These are phyloP conservation scores for Candida nitratophila DNA, from an alignment of 805 yeast genomes.

Conservation along the genomic window DNA sequence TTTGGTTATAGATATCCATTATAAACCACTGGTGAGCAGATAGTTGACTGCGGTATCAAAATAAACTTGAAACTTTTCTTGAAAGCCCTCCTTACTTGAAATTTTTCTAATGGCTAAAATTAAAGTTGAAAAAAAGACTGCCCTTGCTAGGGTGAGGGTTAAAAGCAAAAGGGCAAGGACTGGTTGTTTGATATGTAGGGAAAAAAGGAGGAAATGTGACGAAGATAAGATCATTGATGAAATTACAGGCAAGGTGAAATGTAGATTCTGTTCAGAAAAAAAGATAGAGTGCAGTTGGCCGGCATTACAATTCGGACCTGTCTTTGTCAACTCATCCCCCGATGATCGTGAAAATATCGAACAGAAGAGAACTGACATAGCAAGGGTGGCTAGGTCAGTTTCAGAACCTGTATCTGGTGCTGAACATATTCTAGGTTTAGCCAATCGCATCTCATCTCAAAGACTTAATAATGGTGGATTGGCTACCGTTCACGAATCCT, in stretches of 20 bases:
- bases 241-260: constrained; percentile 4
- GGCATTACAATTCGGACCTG: constrained; percentile 6
- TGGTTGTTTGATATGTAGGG: constrained; percentile 8
- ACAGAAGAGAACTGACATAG: not conserved
- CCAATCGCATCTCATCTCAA: no score
- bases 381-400: not conserved
- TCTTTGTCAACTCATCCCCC: constrained; percentile 4
- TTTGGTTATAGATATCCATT: no score
- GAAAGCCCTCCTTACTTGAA: no score
- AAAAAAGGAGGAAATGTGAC: constrained; percentile 8
- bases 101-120: not conserved
- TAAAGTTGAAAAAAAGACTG: not conserved
- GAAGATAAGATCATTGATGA: constrained; percentile 5
- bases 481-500: no score
- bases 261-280: constrained; percentile 4
- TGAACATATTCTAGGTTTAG: no score
- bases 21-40: no score
- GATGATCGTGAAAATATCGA: constrained; percentile 5
- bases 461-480: no score
- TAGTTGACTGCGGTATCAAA: no score
- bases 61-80: no score
- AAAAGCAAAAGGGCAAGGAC: constrained; percentile 6
- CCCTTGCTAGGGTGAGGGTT: no score
- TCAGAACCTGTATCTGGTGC: not conserved
- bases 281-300: constrained; percentile 6